Evolutionary conservation across 768 basidiomycete genomes (phyloP).

Genomic region (Pleurotus tuoliensis): DNA sequence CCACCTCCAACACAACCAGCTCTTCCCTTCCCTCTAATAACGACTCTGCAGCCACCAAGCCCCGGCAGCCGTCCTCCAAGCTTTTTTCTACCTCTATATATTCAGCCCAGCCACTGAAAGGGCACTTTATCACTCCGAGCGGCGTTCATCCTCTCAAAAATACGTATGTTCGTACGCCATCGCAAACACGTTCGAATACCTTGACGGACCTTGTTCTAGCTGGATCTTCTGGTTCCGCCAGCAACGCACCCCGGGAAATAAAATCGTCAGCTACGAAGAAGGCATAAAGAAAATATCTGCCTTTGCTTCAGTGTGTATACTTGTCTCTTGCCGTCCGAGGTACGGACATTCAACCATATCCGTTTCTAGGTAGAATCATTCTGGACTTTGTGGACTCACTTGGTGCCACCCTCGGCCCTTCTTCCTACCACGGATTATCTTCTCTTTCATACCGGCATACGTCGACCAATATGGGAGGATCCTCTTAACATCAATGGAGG

Average conservation of each 20-base stretch:
- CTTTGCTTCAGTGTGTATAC: conserved; percentile 71
- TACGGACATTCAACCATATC: neutral
- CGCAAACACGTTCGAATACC: conserved; percentile 14
- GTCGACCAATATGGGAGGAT: conserved; percentile 95
- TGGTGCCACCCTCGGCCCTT: conserved; percentile 79
- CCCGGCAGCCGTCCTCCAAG: conserved; percentile 59
- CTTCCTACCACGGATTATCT: conserved; percentile 92
- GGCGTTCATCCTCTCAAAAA: conserved; percentile 73
- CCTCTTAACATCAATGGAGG: conserved; percentile 83
- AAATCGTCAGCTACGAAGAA: conserved; percentile 89
- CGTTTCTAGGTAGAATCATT: conserved; percentile 80
- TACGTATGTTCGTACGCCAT: conserved; percentile 75
- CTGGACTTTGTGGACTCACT: conserved; percentile 92
- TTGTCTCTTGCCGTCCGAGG: neutral
- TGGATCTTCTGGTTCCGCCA: conserved; percentile 94
- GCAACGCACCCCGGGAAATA: conserved; percentile 86
- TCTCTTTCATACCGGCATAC: conserved; percentile 81
- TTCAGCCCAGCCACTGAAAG: conserved; percentile 37
- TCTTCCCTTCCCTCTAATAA: conserved; percentile 18
- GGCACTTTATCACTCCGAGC: conserved; percentile 14
- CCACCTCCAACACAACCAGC: conserved; percentile 18
- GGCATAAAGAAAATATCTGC: conserved; percentile 91
- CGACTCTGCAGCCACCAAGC: conserved; percentile 22
- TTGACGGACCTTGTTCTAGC: conserved; percentile 34
- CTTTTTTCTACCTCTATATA: conserved; percentile 68